These are phyloP conservation scores for Neofusicoccum laricinum DNA, from an alignment of 2,329 filamentous ascomycete species.

Conservation along the genomic window DNA sequence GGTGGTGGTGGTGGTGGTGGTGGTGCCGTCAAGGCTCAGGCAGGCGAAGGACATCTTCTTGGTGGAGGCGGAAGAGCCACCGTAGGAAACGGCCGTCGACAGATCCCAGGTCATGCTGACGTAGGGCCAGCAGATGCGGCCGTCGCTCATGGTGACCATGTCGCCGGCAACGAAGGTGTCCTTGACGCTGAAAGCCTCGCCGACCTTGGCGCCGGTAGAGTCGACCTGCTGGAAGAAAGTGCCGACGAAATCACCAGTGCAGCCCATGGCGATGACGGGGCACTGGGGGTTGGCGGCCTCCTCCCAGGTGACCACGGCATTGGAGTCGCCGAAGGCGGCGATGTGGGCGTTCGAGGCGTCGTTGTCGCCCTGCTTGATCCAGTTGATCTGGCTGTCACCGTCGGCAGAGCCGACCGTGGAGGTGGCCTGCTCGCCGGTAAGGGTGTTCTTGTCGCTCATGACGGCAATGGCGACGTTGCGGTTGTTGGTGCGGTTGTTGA, in stretches of 20 bases:
- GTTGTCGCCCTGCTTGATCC: slow-evolving; percentile 52
- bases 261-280: slow-evolving; percentile 58
- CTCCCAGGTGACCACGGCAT: slow-evolving; percentile 60
- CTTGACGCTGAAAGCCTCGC: slow-evolving; percentile 47
- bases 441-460: slow-evolving; percentile 57
- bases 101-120: slow-evolving; percentile 55
- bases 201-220: slow-evolving; percentile 51
- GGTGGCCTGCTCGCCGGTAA: slow-evolving; percentile 53
- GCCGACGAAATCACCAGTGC: slow-evolving; percentile 57
- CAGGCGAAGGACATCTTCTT: slow-evolving; percentile 56
- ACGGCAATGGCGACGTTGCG: slow-evolving; percentile 59
- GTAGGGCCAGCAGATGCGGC: slow-evolving; percentile 61
- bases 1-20: slow-evolving; percentile 18
- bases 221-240: slow-evolving; percentile 59
- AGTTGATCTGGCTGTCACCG: slow-evolving; percentile 60
- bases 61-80: slow-evolving; percentile 20
- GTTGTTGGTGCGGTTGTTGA: slow-evolving; percentile 53
- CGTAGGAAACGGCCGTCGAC: slow-evolving; percentile 31
- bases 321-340: slow-evolving; percentile 52
- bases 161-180: slow-evolving; percentile 61
- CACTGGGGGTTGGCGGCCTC: slow-evolving; percentile 57
- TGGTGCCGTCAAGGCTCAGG: slow-evolving; percentile 28
- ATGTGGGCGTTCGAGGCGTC: slow-evolving; percentile 60
- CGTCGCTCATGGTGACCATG: slow-evolving; percentile 59
- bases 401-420: slow-evolving; percentile 52